Evolutionary conservation across 345 rosid genomes (phyloP).

Genomic region (Bruguiera parviflora): DNA sequence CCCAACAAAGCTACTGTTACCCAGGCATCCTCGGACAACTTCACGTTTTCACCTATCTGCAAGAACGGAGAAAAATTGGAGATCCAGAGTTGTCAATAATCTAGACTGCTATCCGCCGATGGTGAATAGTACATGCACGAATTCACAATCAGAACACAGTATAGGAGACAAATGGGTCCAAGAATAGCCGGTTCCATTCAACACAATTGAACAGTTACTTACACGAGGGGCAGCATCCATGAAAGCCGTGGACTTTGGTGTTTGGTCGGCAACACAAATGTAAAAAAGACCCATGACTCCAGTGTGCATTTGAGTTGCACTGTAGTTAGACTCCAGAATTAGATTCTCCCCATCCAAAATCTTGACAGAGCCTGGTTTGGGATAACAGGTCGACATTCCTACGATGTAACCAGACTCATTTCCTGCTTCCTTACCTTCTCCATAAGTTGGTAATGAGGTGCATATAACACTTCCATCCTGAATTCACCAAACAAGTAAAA

Average conservation of each 20-base stretch:
- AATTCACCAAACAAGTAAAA: slow-evolving; percentile 10
- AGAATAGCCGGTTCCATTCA: background rate
- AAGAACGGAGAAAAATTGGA: background rate
- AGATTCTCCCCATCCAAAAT: slow-evolving; percentile 58
- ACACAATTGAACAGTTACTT: slow-evolving; percentile 7
- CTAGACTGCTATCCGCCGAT: background rate
- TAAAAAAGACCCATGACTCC: slow-evolving; percentile 92
- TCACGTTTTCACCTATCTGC: slow-evolving; percentile 24
- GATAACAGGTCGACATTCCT: slow-evolving; percentile 92
- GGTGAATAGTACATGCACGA: background rate
- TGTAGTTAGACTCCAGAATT: slow-evolving; percentile 61
- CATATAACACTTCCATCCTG: slow-evolving; percentile 66
- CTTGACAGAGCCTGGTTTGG: slow-evolving; percentile 57
- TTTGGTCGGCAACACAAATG: slow-evolving; percentile 53
- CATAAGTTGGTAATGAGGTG: slow-evolving; percentile 57
- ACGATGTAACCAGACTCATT: slow-evolving; percentile 85
- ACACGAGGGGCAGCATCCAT: slow-evolving; percentile 29
- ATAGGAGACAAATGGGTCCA: background rate
- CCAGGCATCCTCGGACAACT: slow-evolving; percentile 12
- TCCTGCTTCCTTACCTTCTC: slow-evolving; percentile 71
- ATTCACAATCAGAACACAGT: no score
- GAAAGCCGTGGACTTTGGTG: slow-evolving; percentile 29
- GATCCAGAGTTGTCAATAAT: no score
- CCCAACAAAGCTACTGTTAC: slow-evolving; percentile 25
- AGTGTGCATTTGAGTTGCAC: slow-evolving; percentile 42